These are phyloP conservation scores for Leccinum variicolor DNA, from an alignment of 768 basidiomycete species.

Conservation along the genomic window DNA sequence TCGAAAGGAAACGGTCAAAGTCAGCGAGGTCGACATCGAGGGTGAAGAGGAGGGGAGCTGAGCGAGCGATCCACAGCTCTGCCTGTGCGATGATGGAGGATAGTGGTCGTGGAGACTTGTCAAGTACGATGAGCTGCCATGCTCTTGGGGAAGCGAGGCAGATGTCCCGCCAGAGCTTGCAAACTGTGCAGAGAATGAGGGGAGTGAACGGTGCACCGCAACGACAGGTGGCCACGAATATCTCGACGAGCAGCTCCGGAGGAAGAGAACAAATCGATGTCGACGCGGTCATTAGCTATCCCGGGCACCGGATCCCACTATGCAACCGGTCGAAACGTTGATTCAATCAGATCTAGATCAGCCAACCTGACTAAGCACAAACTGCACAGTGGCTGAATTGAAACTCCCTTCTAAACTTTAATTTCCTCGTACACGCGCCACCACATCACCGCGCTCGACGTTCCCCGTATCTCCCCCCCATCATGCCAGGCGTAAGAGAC, in stretches of 20 bases:
- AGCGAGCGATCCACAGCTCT: slow-evolving; percentile 50
- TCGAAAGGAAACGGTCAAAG: slow-evolving; percentile 53
- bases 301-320: no score
- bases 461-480: slow-evolving; percentile 39
- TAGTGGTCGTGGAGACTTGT: slow-evolving; percentile 37
- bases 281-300: neutral
- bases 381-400: slow-evolving; percentile 40
- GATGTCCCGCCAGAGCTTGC: slow-evolving; percentile 55
- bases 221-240: slow-evolving; percentile 46
- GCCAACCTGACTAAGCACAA: slow-evolving; percentile 2
- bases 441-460: slow-evolving; percentile 49
- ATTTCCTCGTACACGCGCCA: slow-evolving; percentile 38
- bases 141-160: slow-evolving; percentile 51
- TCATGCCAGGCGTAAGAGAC: slow-evolving; percentile 82
- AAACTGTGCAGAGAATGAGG: slow-evolving; percentile 51
- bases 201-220: slow-evolving; percentile 46
- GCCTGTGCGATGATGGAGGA: slow-evolving; percentile 46
- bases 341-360: no score
- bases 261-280: slow-evolving; percentile 40
- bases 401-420: slow-evolving; percentile 35
- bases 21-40: slow-evolving; percentile 48
- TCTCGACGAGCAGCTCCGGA: slow-evolving; percentile 58
- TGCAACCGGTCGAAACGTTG: no score
- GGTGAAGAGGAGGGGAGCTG: slow-evolving; percentile 51
- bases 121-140: slow-evolving; percentile 58